Conservation (phyloP, 1,139 yeast genomes). For the Casaregolazyma lundiana region DNA sequence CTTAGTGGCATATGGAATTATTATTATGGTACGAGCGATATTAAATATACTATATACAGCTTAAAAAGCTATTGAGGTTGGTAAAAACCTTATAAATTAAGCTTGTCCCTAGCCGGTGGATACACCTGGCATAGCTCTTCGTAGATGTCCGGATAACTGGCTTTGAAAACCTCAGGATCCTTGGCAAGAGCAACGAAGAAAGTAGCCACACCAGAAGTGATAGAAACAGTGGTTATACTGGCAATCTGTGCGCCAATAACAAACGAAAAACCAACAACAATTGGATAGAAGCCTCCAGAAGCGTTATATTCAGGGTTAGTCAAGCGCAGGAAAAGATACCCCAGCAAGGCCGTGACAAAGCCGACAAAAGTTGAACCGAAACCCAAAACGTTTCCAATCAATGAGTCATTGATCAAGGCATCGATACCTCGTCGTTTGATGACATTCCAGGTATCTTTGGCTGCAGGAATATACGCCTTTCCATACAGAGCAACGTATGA, state of each 20-base stretch:
- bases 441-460: conserved; percentile 78
- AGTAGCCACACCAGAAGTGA: conserved; percentile 78
- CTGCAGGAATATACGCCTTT: conserved; percentile 65
- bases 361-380: conserved; percentile 70
- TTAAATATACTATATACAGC: background rate
- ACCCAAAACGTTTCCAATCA: conserved; percentile 70
- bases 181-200: conserved; percentile 83
- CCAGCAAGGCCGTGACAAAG: conserved; percentile 61
- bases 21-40: background rate
- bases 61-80: background rate
- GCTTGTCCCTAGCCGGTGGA: conserved; percentile 61
- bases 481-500: conserved; percentile 87
- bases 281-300: conserved; percentile 65
- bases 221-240: conserved; percentile 65
- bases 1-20: no score
- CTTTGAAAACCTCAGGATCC: conserved; percentile 80
- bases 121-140: conserved; percentile 67
- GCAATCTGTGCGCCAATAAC: conserved; percentile 74
- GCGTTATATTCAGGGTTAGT: conserved; percentile 70
- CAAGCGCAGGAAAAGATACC: conserved; percentile 64
- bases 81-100: conserved; percentile 18
- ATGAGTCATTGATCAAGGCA: conserved; percentile 78
- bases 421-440: conserved; percentile 78
- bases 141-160: conserved; percentile 71
- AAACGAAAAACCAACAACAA: conserved; percentile 73